Base-by-base conservation (phyloP, 129 eudicot genomes). In the Helianthus annuus region DNA sequence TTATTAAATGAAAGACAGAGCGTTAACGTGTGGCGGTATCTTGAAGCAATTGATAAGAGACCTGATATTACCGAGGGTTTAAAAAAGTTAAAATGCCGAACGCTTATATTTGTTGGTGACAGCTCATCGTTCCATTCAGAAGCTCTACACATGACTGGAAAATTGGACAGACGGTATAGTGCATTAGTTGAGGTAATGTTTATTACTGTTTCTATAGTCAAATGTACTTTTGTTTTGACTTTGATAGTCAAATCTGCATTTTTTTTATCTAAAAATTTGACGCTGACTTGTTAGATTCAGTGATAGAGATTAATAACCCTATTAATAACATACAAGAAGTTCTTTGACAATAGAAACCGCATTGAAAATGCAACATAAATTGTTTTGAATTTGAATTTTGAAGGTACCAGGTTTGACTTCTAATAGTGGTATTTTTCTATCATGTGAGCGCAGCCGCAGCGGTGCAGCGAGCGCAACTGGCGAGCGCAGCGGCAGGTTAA, bases 31-130 rank as follows among this genome's bases (percentile, higher is more conserved):
- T 80, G 88, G 89, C 84, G 97, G 70, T 95, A 86, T 84, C 99
- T 95, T 72, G 91, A 95, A 86, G 91, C 97, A 44, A 88, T 95
- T 59, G 87, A 91, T 55, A 81, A 90, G 79, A 95, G 99, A 77
- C 88, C 88, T 2, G 97, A 95, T 64, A 88, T 95, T 11, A 87
- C 88, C 2, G 88, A 86, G 19, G 97, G 91, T 24, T 79, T 95
- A 69, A 95, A 85, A 83, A 88, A 64, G 55, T 79, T 95, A 49
- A 82, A 76, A 73, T 95, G 99, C 68, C 85, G 99, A 73, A 88
- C 99, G 1, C 95, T 95, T n/a, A 82, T 95, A 45, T 91, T 90
- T 80, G 96, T 95, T 16, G 99, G 99, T 14, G 96, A 88, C 48
- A 74, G 81, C 70, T 90, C 97, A 22, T 90, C 97, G 16, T 95